These are phyloP conservation scores for Asclepias syriaca DNA, from an alignment of 257 asterid species.

Conservation along the genomic window DNA sequence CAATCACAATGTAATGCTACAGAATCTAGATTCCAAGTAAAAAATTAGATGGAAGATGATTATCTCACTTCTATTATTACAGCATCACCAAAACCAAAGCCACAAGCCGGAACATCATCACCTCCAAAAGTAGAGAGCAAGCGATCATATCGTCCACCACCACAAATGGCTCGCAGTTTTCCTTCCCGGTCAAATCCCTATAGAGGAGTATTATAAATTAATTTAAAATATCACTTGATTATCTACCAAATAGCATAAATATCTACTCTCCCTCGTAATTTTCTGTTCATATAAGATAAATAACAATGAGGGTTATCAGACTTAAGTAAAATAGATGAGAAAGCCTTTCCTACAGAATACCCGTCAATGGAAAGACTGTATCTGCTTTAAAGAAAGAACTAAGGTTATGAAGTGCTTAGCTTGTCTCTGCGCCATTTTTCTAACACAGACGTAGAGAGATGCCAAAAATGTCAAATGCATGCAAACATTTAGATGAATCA, in stretches of 20 bases:
- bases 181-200: constrained; percentile 96
- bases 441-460: not conserved
- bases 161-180: constrained; percentile 93
- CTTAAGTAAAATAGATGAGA: not conserved
- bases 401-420: not conserved
- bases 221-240: constrained; percentile 3
- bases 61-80: constrained; percentile 85
- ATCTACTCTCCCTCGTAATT: not conserved
- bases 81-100: constrained; percentile 98
- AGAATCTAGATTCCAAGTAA: not conserved
- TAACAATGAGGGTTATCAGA: not conserved
- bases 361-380: not conserved
- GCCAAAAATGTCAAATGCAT: not conserved
- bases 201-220: constrained; percentile 12
- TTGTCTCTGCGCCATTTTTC: not conserved
- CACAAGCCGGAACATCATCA: constrained; percentile 93
- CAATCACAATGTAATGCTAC: not conserved
- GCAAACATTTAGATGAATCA: not conserved
- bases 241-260: not conserved
- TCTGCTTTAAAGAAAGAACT: not conserved
- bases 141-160: constrained; percentile 90
- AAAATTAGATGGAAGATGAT: constrained; percentile 10
- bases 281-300: not conserved
- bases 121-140: constrained; percentile 91
- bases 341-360: not conserved